Conservation (phyloP, 257 asterid genomes). For the Scutellaria galericulata region DNA sequence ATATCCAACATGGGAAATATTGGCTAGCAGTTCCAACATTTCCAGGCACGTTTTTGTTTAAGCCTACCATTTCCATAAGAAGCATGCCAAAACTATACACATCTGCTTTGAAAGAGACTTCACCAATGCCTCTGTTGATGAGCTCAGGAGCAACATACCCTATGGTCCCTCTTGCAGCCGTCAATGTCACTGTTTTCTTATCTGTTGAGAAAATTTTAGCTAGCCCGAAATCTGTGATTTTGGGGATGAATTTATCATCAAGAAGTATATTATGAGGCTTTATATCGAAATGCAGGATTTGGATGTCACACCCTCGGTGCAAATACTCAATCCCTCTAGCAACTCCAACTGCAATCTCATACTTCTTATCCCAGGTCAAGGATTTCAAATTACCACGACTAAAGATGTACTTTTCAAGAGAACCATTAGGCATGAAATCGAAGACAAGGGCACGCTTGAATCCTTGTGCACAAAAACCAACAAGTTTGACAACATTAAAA, state of each 20-base stretch:
- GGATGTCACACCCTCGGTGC: slow-evolving; percentile 35
- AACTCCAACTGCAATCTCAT: slow-evolving; percentile 41
- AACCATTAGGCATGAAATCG: slow-evolving; percentile 27
- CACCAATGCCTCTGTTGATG: slow-evolving; percentile 28
- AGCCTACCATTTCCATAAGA: slow-evolving; percentile 29
- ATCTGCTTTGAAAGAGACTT: slow-evolving; percentile 38
- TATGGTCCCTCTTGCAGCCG: slow-evolving; percentile 40
- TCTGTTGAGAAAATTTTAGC: slow-evolving; percentile 29
- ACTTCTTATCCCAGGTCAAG: slow-evolving; percentile 33
- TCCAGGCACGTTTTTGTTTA: slow-evolving; percentile 12
- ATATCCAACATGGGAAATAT: slow-evolving; percentile 30
- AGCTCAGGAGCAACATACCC: slow-evolving; percentile 43
- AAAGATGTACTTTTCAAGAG: slow-evolving; percentile 22
- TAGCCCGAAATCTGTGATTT: slow-evolving; percentile 38
- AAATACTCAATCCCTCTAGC: slow-evolving; percentile 42
- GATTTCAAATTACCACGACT: neutral
- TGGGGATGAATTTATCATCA: slow-evolving; percentile 31
- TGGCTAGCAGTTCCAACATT: neutral
- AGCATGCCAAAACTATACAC: slow-evolving; percentile 47
- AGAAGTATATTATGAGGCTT: slow-evolving; percentile 48
- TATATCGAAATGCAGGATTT: slow-evolving; percentile 42
- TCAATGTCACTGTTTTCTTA: slow-evolving; percentile 21
- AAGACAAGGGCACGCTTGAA: neutral
- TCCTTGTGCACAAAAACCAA: slow-evolving; percentile 22
- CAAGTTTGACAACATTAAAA: neutral